Conservation (phyloP, 306 rosid genomes). For the Crotalaria pallida region DNA sequence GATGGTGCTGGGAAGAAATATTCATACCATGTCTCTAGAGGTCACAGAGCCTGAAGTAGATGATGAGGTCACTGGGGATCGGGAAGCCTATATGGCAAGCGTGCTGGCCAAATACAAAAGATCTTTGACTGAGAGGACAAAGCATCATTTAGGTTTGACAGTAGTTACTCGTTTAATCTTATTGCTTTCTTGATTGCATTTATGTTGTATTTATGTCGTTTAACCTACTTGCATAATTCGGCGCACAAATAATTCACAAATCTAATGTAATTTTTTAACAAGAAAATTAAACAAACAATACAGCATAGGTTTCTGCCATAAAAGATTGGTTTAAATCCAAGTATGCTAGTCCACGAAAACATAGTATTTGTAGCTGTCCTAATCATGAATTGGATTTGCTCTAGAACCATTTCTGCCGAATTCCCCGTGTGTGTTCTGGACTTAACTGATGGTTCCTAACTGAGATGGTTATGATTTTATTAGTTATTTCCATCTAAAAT, state of each 20-base stretch:
- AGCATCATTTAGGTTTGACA: constrained; percentile 63
- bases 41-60: constrained; percentile 78
- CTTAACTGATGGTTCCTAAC: neutral
- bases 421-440: neutral
- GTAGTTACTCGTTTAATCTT: neutral
- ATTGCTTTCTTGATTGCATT: constrained; percentile 2
- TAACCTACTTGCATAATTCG: neutral
- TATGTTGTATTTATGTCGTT: too few species aligned
- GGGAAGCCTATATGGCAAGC: constrained; percentile 83
- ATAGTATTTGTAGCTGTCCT: neutral
- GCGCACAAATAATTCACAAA: neutral
- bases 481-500: neutral
- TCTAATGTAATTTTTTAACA: neutral
- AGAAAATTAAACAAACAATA: neutral
- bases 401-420: neutral
- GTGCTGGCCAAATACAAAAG: constrained; percentile 69
- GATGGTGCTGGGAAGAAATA: constrained; percentile 78
- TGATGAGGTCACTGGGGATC: constrained; percentile 80
- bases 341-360: neutral
- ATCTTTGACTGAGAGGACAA: constrained; percentile 74
- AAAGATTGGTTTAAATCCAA: neutral
- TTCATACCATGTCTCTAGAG: constrained; percentile 63
- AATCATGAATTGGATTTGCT: neutral
- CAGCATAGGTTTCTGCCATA: neutral
- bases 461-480: neutral